These are phyloP conservation scores for Schizosaccharomyces osmophilus DNA, from an alignment of 805 yeast species.

Conservation along the genomic window DNA sequence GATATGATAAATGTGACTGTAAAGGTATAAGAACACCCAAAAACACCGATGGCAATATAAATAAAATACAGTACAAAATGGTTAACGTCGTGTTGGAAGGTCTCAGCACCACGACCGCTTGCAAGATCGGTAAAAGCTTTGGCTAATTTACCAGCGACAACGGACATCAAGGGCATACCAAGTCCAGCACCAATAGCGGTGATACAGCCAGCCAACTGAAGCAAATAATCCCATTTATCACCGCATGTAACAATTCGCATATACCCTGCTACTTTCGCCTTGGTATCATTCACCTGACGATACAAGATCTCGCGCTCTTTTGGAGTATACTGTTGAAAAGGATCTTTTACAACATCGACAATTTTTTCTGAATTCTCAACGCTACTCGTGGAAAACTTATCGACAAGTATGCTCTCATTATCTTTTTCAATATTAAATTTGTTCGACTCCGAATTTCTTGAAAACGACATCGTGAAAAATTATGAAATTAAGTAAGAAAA, in stretches of 20 bases:
- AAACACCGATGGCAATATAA: slow-evolving; percentile 18
- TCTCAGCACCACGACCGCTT: slow-evolving; percentile 6
- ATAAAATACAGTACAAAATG: slow-evolving; percentile 18
- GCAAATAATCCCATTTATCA: slow-evolving; percentile 5
- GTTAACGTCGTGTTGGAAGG: slow-evolving; percentile 15
- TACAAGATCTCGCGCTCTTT: background rate
- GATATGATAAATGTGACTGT: slow-evolving; percentile 16
- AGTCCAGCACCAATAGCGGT: slow-evolving; percentile 9
- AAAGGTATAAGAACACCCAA: slow-evolving; percentile 11
- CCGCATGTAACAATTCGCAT: background rate
- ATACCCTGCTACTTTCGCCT: background rate
- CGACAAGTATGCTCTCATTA: no score
- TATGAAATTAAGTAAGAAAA: no score
- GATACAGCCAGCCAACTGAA: slow-evolving; percentile 13
- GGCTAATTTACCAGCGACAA: slow-evolving; percentile 18
- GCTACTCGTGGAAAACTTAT: no score
- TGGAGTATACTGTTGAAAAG: background rate
- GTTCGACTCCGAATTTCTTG: no score
- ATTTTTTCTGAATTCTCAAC: background rate
- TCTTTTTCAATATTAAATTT: no score
- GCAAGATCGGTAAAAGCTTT: slow-evolving; percentile 15
- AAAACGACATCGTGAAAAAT: no score
- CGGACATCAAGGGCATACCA: slow-evolving; percentile 19
- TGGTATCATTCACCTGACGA: background rate
- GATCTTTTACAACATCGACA: background rate